Conservation (phyloP, 2,329 filamentous ascomycete genomes). For the Hypoxylon sp. region DNA sequence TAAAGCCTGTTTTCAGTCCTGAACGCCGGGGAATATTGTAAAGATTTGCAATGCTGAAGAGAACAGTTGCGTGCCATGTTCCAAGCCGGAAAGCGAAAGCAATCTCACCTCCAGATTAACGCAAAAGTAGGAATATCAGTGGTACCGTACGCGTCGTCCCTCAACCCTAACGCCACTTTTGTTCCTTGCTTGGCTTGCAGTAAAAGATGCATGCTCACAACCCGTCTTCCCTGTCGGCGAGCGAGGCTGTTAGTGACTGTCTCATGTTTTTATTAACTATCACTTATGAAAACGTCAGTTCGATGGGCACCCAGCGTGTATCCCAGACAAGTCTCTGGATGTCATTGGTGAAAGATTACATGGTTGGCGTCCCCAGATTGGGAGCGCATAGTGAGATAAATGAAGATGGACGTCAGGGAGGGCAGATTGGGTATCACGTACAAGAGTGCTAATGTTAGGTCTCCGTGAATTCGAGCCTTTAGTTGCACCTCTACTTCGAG, state of each 20-base stretch:
- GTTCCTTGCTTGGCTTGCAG: constrained; percentile 21
- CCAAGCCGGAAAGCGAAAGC: background rate
- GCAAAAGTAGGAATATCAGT: constrained; percentile 8
- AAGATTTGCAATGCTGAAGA: background rate
- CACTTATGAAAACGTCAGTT: constrained; percentile 41
- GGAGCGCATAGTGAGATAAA: constrained; percentile 3
- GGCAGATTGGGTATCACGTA: constrained; percentile 55
- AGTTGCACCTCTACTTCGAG: constrained; percentile 87
- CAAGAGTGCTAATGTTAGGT: constrained; percentile 81
- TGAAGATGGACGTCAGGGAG: background rate
- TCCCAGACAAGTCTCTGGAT: constrained; percentile 15
- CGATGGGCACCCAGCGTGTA: constrained; percentile 22
- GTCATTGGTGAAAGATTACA: constrained; percentile 1
- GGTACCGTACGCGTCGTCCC: background rate
- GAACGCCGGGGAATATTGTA: constrained; percentile 8
- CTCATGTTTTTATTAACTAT: constrained; percentile 29
- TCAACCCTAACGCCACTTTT: constrained; percentile 10
- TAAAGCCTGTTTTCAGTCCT: background rate
- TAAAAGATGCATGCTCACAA: constrained; percentile 36
- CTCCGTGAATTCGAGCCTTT: constrained; percentile 88
- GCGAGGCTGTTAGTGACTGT: constrained; percentile 43
- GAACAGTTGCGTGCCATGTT: background rate
- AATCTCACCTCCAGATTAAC: background rate
- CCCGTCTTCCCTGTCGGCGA: constrained; percentile 46
- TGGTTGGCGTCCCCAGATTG: constrained; percentile 4